Evolutionary conservation across 2,329 filamentous ascomycete genomes (phyloP), one percentile per base, ranked within the genome.

Genomic region (Trichoderma endophyticum): DNA sequence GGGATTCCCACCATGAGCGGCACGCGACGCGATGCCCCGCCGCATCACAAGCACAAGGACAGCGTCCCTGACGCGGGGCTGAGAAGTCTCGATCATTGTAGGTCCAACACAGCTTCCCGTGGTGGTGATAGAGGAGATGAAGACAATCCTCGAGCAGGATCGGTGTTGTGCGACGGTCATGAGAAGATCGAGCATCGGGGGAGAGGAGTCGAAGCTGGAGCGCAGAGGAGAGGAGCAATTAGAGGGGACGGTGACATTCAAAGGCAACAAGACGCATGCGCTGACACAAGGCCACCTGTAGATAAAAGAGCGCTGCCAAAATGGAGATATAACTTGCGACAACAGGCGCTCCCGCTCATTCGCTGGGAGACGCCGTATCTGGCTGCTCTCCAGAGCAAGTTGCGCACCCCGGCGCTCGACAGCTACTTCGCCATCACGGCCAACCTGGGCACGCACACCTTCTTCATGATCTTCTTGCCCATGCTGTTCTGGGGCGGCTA

Each of bases 401-500:
- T 95, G 80, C 92, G 95, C 78, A 92, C 93, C 24, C 93, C 94
- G 1, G 88, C 92, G 9, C 90, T 98, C 78, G 96, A 99, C 82
- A 93, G 93, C 74, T 99, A 98, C 85, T 99, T 99, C 82, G 95
- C 96, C 65, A 93, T 97, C 75, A 97, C 95, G 0, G 96, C 96
- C 74, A 99, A 98, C 81, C 88, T 98, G 70, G 94, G 96, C 75
- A 99, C 96, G 0, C 96, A 99, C 83, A 99, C 96, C 0, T 98
- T 98, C 85, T 99, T 98, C 86, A 98, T 98, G 95, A 88, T 97
- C 76, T 92, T 94, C 72, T 84, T 99, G 78, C 96, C 96, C 6
- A 93, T 98, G 75, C 88, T 97, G 76, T 98, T 98, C 84, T 99
- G 96, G 96, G 97, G 94, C 78, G 95, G 95, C 69, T 93, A 95